Evolutionary conservation across 495 filamentous ascomycete species (phyloP).

Genomic region (Aspergillus diversus): DNA sequence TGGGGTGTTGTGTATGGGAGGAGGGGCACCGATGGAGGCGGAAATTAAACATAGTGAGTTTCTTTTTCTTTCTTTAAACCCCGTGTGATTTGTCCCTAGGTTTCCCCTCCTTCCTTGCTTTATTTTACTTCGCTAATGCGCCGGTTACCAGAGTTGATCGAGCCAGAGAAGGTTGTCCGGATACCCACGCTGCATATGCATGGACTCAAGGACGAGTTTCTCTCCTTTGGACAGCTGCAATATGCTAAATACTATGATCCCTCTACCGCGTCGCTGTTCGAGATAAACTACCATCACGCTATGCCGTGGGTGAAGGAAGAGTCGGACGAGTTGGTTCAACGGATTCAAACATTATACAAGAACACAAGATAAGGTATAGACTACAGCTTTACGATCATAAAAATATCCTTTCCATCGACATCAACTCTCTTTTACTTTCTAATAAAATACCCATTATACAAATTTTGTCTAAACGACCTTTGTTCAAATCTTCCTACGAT

Average conservation of each 20-base stretch:
- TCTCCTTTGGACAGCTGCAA: slow-evolving; percentile 12
- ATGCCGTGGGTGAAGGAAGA: slow-evolving; percentile 19
- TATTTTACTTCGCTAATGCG: too few species aligned
- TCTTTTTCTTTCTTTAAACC: background rate
- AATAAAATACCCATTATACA: too few species aligned
- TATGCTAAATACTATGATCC: slow-evolving; percentile 9
- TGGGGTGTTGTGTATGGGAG: slow-evolving; percentile 43
- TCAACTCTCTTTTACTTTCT: too few species aligned
- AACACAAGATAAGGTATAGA: background rate
- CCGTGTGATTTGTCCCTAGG: too few species aligned
- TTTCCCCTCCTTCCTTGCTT: too few species aligned
- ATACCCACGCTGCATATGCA: slow-evolving; percentile 46
- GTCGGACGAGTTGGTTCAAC: slow-evolving; percentile 5
- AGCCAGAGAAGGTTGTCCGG: slow-evolving; percentile 2
- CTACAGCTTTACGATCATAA: too few species aligned
- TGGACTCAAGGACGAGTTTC: slow-evolving; percentile 6
- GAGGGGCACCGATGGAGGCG: slow-evolving; percentile 28
- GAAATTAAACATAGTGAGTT: slow-evolving; percentile 24
- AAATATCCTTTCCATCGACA: too few species aligned
- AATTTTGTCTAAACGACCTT: too few species aligned
- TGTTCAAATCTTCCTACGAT: too few species aligned
- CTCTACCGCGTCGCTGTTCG: background rate
- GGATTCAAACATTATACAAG: background rate
- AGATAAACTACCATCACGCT: slow-evolving; percentile 16
- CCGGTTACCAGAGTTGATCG: background rate